Conservation (phyloP, 495 filamentous ascomycete genomes). For the Parathielavia appendiculata region DNA sequence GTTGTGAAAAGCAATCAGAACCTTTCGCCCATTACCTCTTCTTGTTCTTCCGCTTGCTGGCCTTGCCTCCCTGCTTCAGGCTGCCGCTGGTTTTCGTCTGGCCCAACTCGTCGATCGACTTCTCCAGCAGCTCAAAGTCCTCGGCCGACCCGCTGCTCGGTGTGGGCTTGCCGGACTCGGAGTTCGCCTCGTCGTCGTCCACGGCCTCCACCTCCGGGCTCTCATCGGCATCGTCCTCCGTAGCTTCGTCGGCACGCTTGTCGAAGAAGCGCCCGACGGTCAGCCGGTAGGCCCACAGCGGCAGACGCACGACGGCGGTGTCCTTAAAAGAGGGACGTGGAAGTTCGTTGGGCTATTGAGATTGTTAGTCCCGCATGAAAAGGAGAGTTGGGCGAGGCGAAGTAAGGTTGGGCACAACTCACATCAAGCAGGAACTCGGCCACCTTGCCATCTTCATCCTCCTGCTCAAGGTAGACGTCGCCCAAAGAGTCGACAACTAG, state of each 20-base stretch:
- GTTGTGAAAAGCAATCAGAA: neutral
- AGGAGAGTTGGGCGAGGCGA: neutral
- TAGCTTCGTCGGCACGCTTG: constrained; percentile 29
- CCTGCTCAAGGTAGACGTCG: constrained; percentile 87
- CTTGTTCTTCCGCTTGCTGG: constrained; percentile 45
- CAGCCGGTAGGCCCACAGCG: constrained; percentile 57
- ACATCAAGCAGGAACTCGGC: constrained; percentile 82
- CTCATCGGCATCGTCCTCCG: constrained; percentile 34
- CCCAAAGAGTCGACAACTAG: constrained; percentile 86
- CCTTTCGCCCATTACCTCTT: constrained; percentile 32
- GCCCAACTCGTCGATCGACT: constrained; percentile 42
- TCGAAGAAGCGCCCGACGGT: constrained; percentile 52
- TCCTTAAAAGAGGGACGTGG: constrained; percentile 59
- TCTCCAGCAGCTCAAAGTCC: constrained; percentile 54
- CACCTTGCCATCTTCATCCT: constrained; percentile 75
- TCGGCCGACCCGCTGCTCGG: constrained; percentile 47
- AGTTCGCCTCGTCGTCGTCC: constrained; percentile 37
- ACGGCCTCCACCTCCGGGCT: constrained; percentile 30
- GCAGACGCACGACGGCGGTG: constrained; percentile 65
- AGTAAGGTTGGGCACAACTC: constrained; percentile 28
- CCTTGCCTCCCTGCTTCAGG: constrained; percentile 37
- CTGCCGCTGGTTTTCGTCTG: constrained; percentile 40
- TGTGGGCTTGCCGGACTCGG: constrained; percentile 38
- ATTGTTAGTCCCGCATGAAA: neutral
- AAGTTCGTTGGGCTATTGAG: constrained; percentile 55